A percentile compares a stretch with the other conserved stretches of the same genome.
phyloP scores from a whole-genome alignment of 2,329 filamentous ascomycete species.

The Neonectria faginata region DNA sequence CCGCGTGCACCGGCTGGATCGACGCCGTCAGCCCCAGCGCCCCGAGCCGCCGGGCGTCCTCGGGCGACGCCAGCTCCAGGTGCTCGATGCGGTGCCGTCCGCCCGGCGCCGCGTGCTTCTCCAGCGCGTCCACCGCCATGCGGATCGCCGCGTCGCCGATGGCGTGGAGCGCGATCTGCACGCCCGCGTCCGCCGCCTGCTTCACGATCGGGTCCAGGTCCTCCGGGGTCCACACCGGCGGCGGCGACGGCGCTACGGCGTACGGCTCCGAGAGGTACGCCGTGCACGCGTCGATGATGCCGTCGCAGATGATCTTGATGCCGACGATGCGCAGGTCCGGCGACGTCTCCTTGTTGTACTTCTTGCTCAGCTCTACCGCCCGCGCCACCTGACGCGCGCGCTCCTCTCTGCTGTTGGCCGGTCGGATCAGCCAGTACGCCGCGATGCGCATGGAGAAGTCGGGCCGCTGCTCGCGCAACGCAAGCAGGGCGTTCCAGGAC shows the following conservation, averaged over 20 bases:
- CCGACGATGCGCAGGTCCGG: conserved; percentile 64
- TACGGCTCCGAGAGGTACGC: conserved; percentile 70
- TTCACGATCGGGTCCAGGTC: conserved; percentile 66
- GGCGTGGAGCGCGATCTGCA: conserved; percentile 73
- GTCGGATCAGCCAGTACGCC: conserved; percentile 69
- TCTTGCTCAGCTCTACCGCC: conserved; percentile 57
- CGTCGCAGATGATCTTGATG: conserved; percentile 73
- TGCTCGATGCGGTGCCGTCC: conserved; percentile 72
- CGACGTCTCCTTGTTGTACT: conserved; percentile 51
- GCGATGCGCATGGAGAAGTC: conserved; percentile 58
- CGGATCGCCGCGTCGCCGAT: conserved; percentile 70
- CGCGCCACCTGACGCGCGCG: conserved; percentile 62
- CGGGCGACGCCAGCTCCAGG: conserved; percentile 66
- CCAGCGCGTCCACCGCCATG: conserved; percentile 67
- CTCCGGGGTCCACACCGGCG: conserved; percentile 65
- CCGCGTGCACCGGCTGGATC: conserved; percentile 67
- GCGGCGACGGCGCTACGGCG: conserved; percentile 54
- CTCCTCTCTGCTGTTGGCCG: conserved; percentile 54
- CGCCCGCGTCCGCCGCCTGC: conserved; percentile 61
- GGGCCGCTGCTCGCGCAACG: conserved; percentile 51
- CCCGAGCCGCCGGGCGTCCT: conserved; percentile 67
- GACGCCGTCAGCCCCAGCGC: conserved; percentile 68
- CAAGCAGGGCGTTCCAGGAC: conserved; percentile 63
- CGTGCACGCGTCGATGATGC: conserved; percentile 73
- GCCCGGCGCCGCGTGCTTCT: conserved; percentile 53